phyloP scores from a whole-genome alignment of 495 filamentous ascomycete genomes.

The Tetracladium marchalianum region DNA sequence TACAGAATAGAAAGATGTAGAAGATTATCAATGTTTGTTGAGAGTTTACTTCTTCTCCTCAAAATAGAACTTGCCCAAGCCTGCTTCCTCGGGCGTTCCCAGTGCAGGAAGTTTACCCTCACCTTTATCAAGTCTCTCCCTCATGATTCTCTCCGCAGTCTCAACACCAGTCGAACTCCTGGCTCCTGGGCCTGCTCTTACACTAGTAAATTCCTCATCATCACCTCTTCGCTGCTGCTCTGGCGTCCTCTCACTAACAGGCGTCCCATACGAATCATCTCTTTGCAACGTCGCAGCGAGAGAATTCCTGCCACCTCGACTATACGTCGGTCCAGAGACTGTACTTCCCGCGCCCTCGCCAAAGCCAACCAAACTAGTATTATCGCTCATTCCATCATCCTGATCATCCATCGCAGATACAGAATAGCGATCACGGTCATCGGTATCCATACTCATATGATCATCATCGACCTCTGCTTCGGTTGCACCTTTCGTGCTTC shows the following conservation, averaged over 20 bases:
- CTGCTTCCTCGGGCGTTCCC: constrained; percentile 28
- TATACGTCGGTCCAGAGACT: constrained; percentile 60
- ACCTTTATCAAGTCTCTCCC: constrained; percentile 36
- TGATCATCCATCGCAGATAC: constrained; percentile 43
- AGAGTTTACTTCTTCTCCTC: constrained; percentile 32
- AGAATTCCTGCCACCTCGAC: constrained; percentile 6
- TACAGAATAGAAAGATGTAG: too few relatives aligned
- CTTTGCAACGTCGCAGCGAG: constrained; percentile 5
- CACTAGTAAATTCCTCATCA: constrained; percentile 15
- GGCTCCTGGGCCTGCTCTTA: constrained; percentile 4
- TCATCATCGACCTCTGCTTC: constrained; percentile 38
- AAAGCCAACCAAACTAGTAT: constrained; percentile 73
- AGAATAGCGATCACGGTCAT: constrained; percentile 33
- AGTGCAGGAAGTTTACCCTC: constrained; percentile 27
- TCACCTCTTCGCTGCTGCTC: constrained; percentile 16
- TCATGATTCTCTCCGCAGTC: constrained; percentile 41
- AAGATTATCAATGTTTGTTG: too few relatives aligned
- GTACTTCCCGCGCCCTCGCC: constrained; percentile 81
- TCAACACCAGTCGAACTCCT: constrained; percentile 3
- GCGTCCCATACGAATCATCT: not conserved
- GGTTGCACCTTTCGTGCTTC: constrained; percentile 43
- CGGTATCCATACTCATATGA: constrained; percentile 53
- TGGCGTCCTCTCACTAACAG: constrained; percentile 3
- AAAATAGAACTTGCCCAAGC: constrained; percentile 44
- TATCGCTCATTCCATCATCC: constrained; percentile 71